phyloP scores from a whole-genome alignment of 139 green algal genomes.

The Bryopsis sp. region DNA sequence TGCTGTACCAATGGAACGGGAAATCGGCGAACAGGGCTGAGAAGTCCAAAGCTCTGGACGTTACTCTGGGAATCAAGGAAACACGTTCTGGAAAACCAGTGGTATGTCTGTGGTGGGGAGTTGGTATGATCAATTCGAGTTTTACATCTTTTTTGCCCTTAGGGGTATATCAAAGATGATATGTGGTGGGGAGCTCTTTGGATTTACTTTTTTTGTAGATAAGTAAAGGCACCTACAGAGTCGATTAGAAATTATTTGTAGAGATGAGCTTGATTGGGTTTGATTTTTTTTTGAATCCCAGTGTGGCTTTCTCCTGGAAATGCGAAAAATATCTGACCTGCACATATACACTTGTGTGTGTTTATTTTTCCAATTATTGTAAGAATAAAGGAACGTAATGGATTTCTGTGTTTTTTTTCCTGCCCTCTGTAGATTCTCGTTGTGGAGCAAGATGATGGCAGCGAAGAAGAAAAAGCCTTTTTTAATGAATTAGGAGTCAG shows the following conservation, averaged over 20 bases:
- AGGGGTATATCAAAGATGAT: too few species aligned
- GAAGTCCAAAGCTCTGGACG: conserved; percentile 11
- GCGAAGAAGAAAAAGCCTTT: conserved; percentile 8
- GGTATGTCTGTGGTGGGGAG: neutral
- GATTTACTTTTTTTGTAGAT: too few species aligned
- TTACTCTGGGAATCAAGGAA: conserved; percentile 8
- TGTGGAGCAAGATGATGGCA: conserved; percentile 11
- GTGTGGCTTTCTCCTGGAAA: too few species aligned
- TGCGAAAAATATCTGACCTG: too few species aligned
- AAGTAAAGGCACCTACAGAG: too few species aligned
- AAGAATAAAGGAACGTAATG: too few species aligned
- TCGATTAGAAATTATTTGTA: too few species aligned
- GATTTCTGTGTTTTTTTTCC: neutral
- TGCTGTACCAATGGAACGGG: conserved; percentile 18
- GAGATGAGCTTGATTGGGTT: too few species aligned
- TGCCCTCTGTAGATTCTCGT: conserved; percentile 2
- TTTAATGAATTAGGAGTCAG: neutral
- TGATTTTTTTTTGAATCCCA: too few species aligned
- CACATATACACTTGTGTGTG: neutral
- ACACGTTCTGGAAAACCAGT: conserved; percentile 9
- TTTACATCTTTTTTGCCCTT: too few species aligned
- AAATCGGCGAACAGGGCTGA: conserved; percentile 2
- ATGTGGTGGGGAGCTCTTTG: too few species aligned
- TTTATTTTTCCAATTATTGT: neutral
- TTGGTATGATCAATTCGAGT: too few species aligned